Evolutionary conservation across 352 stramenopile species (phyloP).

Genomic region (Saprolegnia parasitica): DNA sequence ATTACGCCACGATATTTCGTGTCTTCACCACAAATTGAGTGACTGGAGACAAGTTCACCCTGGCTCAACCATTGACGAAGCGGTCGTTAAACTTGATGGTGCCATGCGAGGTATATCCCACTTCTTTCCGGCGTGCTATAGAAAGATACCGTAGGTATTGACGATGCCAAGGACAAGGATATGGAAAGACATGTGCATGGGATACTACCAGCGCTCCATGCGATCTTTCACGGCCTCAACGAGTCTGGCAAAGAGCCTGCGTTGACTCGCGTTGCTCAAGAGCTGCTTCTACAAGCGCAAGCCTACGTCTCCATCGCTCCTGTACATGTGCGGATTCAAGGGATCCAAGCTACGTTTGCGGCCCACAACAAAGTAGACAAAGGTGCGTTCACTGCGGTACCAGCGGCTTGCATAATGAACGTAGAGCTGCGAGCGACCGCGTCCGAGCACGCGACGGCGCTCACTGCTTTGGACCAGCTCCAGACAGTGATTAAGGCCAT

Average conservation of each 20-base stretch:
- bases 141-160: background rate
- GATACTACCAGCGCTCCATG: background rate
- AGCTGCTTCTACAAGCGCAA: constrained; percentile 7
- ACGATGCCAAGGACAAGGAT: constrained; percentile 10
- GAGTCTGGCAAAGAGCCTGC: background rate
- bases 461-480: background rate
- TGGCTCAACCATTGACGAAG: background rate
- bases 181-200: background rate
- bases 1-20: background rate
- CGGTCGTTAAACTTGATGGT: background rate
- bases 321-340: background rate
- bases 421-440: background rate
- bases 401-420: too few species aligned
- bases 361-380: background rate
- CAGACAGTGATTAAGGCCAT: constrained; percentile 7
- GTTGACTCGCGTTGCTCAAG: constrained; percentile 6
- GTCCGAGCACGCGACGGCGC: background rate
- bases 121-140: background rate
- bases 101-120: background rate
- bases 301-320: background rate
- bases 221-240: background rate
- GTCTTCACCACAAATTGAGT: background rate
- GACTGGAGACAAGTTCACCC: background rate
- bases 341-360: background rate
- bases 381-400: background rate